Base-by-base conservation (phyloP, 78 protist species). In the Tieghemostelium lacteum region DNA sequence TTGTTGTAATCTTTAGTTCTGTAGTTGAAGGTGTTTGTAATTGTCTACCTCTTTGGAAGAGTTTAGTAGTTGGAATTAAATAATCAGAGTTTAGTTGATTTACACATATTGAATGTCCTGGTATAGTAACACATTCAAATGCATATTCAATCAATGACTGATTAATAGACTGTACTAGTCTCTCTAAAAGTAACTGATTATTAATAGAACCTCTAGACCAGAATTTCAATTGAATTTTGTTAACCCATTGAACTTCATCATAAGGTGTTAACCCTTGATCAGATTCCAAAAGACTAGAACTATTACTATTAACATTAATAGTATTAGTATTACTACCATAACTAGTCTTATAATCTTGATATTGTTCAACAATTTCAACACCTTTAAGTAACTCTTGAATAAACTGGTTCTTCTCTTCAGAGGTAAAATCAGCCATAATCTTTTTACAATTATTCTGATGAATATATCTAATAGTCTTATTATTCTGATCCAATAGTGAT, bases 191-290 rank as follows among this genome's bases (percentile, higher is more conserved):
- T n/a, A 69, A 36, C 2, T 70, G 42, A 29, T 33, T 58, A 60
- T 83, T 83, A 40, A 83, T 60, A 17, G 91, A 39, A 10, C 91
- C 91, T 49, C 63, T 69, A 33, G 58, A 70, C 91, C 91, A 83
- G 6, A 83, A 24, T 31, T 69, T 66, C 8, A 83, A 33, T 69
- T 83, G 91, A 45, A 83, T 69, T 12, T 58, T 66, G 20, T 69
- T 40, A 20, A 42, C 58, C 62, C 63, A 66, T 8, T 2, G 26
- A 16, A 26, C 37, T 16, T 2, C 14, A 28, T 42, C 28, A 0
- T 4, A n/a, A 19, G 76, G 7, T 0, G 60, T 16, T 62, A 45
- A 24, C 0, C 10, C 24, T 26, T 24, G 1, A 19, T 22, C 31
- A 10, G 67, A 6, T 12, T 61, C 31, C 14, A 2, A 22, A n/a